Conservation (phyloP, 495 filamentous ascomycete genomes). For the Neurospora intermedia region DNA sequence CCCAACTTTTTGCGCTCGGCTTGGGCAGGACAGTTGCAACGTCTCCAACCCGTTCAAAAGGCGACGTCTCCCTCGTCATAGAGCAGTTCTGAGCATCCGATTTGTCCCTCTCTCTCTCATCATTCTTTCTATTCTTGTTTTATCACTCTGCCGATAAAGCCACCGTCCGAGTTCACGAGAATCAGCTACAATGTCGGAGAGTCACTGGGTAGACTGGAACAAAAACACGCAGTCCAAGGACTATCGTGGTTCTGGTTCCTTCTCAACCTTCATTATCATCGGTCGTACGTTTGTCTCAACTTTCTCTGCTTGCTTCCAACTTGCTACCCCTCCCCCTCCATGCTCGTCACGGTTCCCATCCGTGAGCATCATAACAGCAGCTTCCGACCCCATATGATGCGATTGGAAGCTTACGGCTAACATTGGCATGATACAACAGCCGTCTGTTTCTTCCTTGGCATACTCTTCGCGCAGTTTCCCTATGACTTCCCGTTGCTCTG, state of each 20-base stretch:
- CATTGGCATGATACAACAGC: conserved; percentile 36
- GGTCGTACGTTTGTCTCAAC: conserved; percentile 54
- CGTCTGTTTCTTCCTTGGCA: conserved; percentile 92
- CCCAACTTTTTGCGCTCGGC: neutral
- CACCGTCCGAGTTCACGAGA: neutral
- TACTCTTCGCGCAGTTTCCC: conserved; percentile 93
- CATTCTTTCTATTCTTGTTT: neutral
- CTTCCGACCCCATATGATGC: neutral
- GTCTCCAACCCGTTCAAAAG: neutral
- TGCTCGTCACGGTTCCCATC: neutral
- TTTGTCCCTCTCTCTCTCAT: neutral
- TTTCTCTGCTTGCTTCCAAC: neutral
- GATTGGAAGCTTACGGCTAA: conserved; percentile 3
- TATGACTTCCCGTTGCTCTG: conserved; percentile 98
- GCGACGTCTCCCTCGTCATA: neutral
- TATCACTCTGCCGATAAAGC: no score
- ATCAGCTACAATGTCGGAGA: conserved; percentile 12
- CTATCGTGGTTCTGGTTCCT: conserved; percentile 44
- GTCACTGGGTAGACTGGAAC: conserved; percentile 37
- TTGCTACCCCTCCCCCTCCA: neutral
- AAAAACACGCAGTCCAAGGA: conserved; percentile 38
- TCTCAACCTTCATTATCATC: conserved; percentile 92
- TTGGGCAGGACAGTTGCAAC: neutral
- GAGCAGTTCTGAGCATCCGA: neutral
- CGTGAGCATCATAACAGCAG: neutral